Conservation (phyloP, 2,329 filamentous ascomycete species). For the Diaporthe destruens region DNA sequence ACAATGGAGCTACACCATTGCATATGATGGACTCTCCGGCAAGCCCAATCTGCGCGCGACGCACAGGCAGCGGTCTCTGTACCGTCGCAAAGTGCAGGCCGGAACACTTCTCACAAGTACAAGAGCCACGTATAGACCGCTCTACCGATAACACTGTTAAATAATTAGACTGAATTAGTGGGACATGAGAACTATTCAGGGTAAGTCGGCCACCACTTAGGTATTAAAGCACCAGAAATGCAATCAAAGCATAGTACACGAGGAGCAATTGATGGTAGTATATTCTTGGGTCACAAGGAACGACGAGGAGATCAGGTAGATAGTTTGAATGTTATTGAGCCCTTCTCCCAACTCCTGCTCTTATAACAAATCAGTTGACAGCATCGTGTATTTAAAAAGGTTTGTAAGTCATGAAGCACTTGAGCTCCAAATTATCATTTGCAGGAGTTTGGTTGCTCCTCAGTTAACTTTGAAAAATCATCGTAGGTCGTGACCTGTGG, state of each 20-base stretch:
- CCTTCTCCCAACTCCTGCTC: conserved; percentile 13
- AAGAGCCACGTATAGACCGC: not conserved
- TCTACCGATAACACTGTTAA: not conserved
- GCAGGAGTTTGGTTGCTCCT: not conserved
- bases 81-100: not conserved
- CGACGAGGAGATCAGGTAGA: not conserved
- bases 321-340: not conserved
- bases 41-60: too few relatives aligned
- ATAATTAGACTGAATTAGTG: too few relatives aligned
- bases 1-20: too few relatives aligned
- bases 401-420: not conserved
- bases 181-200: too few relatives aligned
- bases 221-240: not conserved
- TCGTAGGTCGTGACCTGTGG: conserved; percentile 34
- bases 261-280: too few relatives aligned
- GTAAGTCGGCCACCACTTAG: too few relatives aligned
- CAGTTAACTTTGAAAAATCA: not conserved
- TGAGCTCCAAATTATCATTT: too few relatives aligned
- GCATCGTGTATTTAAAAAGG: not conserved
- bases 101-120: not conserved
- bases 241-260: not conserved
- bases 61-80: not conserved
- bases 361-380: not conserved
- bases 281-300: not conserved
- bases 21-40: not conserved